Evolutionary conservation across 345 rosid species (phyloP), one percentile per base, ranked within the genome.

Genomic region (Moringa oleifera): DNA sequence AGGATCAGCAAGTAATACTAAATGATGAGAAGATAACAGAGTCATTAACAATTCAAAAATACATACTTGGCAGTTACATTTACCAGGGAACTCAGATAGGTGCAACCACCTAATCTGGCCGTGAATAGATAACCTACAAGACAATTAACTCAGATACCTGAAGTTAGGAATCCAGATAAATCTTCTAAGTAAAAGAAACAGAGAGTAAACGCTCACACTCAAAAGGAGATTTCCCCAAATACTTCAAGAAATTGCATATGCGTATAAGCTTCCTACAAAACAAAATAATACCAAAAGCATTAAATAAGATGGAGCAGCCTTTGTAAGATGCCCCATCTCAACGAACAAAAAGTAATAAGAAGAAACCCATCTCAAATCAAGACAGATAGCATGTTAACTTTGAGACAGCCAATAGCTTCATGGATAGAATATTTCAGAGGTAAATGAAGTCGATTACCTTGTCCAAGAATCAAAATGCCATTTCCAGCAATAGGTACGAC

Each of bases 381-480:
- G 17, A 53, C 56, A 20, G 24, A 53, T 53, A 53, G 23, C 12
- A 13, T 13, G 37, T 33, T 33, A 53, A 53, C 15, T 8, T 20
- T 20, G 24, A 22, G 56, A 25, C 47, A 56, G n/a, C 8, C 20
- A 23, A 15, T 16, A n/a, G 31, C 17, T 28, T n/a, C 13, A 56
- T 59, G 22, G 13, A 0, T 36, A 57, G 4, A 1, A 21, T 53
- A 56, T 63, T 54, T 61, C 60, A 33, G 6, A 33, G 37, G 5
- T 62, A 51, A 63, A 61, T 47, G 68, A 60, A 62, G 28, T 6
- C 28, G 59, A 67, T 17, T 75, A 90, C 97, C 86, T 80, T 78
- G 75, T 67, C 88, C 97, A 51, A 90, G 95, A 65, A 83, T 70
- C 76, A 90, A 53, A 75, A 77, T 64, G 53, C 83, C 84, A 73